Evolutionary conservation across 2,329 filamentous ascomycete species (phyloP).

Genomic region (Clonostachys sp.): DNA sequence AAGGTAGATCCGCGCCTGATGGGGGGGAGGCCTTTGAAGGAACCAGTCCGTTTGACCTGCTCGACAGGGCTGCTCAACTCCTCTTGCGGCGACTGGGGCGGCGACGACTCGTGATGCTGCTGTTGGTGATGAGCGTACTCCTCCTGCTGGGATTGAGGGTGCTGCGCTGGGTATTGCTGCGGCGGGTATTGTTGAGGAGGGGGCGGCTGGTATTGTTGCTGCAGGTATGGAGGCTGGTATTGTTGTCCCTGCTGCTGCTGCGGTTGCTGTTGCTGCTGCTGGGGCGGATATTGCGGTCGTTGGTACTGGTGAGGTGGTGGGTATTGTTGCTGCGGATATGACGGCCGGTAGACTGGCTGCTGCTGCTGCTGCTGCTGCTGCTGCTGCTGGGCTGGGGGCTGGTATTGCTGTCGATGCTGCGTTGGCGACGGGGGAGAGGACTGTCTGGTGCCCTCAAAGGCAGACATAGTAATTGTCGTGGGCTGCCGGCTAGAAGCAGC

Average conservation of each 20-base stretch:
- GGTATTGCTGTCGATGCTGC: not conserved
- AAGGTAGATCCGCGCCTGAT: constrained; percentile 56
- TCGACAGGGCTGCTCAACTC: not conserved
- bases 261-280: not conserved
- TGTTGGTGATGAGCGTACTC: not conserved
- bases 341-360: not conserved
- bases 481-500: too few relatives aligned
- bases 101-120: not conserved
- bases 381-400: not conserved
- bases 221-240: not conserved
- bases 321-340: not conserved
- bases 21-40: constrained; percentile 53
- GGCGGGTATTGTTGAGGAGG: not conserved
- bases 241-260: not conserved
- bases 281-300: not conserved
- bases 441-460: too few relatives aligned
- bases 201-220: not conserved
- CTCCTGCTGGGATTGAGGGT: not conserved
- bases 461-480: too few relatives aligned
- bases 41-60: constrained; percentile 18
- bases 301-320: not conserved
- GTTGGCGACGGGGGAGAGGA: not conserved
- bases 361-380: not conserved
- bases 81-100: not conserved
- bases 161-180: not conserved